Percentiles rank a stretch among this genome's conserved stretches.
These are phyloP conservation scores for Samsoniella hepiali DNA, from an alignment of 2,329 filamentous ascomycete genomes.

Conservation along the genomic window DNA sequence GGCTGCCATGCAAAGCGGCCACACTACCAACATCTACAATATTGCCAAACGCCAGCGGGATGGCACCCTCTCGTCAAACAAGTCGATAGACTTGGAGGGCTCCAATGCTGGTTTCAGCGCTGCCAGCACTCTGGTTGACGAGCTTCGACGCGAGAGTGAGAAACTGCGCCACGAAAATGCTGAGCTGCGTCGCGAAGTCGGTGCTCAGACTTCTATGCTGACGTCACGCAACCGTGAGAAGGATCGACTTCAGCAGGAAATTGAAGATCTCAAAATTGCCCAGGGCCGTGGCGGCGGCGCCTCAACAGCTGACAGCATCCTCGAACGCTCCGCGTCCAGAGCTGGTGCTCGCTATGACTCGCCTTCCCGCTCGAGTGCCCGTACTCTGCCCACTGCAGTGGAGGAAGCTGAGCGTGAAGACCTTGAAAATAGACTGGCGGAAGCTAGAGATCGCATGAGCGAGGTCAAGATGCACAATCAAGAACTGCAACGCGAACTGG, in stretches of 20 bases:
- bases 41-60: slow-evolving; percentile 54
- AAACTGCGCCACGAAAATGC: slow-evolving; percentile 89
- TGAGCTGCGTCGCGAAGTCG: slow-evolving; percentile 85
- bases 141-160: slow-evolving; percentile 65
- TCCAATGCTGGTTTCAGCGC: slow-evolving; percentile 53
- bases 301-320: slow-evolving; percentile 79
- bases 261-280: slow-evolving; percentile 90
- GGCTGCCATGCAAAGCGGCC: slow-evolving; percentile 36
- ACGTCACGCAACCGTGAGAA: slow-evolving; percentile 95
- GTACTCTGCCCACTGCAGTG: slow-evolving; percentile 59
- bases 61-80: slow-evolving; percentile 45
- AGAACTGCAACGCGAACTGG: slow-evolving; percentile 77
- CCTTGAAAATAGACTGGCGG: slow-evolving; percentile 77
- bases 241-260: slow-evolving; percentile 91
- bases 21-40: slow-evolving; percentile 65
- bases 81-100: slow-evolving; percentile 46
- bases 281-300: slow-evolving; percentile 68
- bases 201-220: slow-evolving; percentile 95
- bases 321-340: slow-evolving; percentile 90
- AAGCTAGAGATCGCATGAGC: slow-evolving; percentile 82
- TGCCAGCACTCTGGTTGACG: slow-evolving; percentile 70
- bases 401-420: slow-evolving; percentile 82
- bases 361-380: slow-evolving; percentile 69
- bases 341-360: slow-evolving; percentile 62
- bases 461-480: slow-evolving; percentile 86